A percentile compares a stretch with the other conserved stretches of the same genome.
Conservation (phyloP, 305 asterid species). For the Solanum chacoense region DNA sequence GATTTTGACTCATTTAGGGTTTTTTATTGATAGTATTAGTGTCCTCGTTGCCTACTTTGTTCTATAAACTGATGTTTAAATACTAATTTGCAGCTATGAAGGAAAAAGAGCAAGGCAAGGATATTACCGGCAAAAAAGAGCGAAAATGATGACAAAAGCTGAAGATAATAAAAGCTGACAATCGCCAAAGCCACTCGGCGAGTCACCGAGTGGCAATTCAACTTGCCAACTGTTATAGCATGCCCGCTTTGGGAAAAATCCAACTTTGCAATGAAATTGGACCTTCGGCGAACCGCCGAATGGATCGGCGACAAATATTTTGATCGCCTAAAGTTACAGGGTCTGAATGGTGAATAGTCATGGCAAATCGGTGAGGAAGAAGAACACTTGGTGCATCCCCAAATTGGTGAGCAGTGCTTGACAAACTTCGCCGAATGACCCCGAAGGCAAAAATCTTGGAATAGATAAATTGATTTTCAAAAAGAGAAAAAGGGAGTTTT, state of each 20-base stretch:
- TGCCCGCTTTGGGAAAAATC: background rate
- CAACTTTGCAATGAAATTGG: background rate
- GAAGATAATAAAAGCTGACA: background rate
- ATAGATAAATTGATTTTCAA: background rate
- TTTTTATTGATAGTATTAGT: background rate
- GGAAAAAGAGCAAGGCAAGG: background rate
- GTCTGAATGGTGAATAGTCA: background rate
- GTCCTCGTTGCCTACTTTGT: background rate
- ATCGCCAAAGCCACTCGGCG: background rate
- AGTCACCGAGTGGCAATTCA: background rate
- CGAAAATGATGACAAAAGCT: background rate
- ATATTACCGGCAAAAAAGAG: background rate
- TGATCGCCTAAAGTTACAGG: background rate
- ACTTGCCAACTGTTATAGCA: background rate
- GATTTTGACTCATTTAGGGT: background rate
- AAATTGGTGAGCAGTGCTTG: background rate
- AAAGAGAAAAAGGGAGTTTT: background rate
- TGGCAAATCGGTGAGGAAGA: background rate
- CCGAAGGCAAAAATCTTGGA: background rate
- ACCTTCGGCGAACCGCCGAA: background rate
- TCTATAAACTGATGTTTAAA: background rate
- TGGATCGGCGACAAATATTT: no score
- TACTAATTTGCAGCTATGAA: background rate
- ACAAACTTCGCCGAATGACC: background rate
- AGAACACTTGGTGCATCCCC: background rate